phyloP scores from a whole-genome alignment of 164 flowering plant species.

The Chloranthus sessilifolius region DNA sequence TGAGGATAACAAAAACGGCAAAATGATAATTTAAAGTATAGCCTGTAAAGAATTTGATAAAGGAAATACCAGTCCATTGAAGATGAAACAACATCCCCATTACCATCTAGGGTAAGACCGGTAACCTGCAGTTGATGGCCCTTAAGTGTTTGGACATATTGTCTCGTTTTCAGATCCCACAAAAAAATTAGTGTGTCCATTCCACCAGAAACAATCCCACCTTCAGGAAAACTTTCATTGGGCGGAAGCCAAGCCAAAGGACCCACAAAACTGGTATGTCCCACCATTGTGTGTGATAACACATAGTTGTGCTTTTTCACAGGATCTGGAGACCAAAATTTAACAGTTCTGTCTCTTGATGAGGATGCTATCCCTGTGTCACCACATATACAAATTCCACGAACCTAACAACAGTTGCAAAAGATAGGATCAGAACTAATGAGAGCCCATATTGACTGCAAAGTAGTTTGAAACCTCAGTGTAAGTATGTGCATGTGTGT shows the following conservation, averaged over 20 bases:
- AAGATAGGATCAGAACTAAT: not conserved
- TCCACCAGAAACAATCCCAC: constrained; percentile 90
- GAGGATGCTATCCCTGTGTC: constrained; percentile 75
- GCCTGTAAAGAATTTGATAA: not conserved
- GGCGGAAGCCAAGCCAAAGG: constrained; percentile 89
- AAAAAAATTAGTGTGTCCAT: constrained; percentile 79
- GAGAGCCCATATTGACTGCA: not conserved
- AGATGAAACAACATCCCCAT: constrained; percentile 60
- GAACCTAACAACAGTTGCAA: constrained; percentile 42
- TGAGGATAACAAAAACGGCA: no score
- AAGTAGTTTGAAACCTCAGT: not conserved
- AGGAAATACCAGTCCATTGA: constrained; percentile 73
- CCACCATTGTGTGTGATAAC: constrained; percentile 52
- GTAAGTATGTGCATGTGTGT: not conserved
- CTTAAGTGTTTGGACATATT: constrained; percentile 51
- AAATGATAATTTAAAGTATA: no score
- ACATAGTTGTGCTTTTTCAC: constrained; percentile 37
- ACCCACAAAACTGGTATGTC: constrained; percentile 92
- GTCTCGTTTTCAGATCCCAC: constrained; percentile 82
- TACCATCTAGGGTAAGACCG: constrained; percentile 57
- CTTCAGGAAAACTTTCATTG: constrained; percentile 54
- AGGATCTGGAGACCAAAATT: constrained; percentile 60
- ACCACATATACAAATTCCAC: constrained; percentile 84
- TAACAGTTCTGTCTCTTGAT: constrained; percentile 77
- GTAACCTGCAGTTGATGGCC: constrained; percentile 92